Evolutionary conservation across 2,329 filamentous ascomycete species (phyloP).

Genomic region (Aspergillus candidus): DNA sequence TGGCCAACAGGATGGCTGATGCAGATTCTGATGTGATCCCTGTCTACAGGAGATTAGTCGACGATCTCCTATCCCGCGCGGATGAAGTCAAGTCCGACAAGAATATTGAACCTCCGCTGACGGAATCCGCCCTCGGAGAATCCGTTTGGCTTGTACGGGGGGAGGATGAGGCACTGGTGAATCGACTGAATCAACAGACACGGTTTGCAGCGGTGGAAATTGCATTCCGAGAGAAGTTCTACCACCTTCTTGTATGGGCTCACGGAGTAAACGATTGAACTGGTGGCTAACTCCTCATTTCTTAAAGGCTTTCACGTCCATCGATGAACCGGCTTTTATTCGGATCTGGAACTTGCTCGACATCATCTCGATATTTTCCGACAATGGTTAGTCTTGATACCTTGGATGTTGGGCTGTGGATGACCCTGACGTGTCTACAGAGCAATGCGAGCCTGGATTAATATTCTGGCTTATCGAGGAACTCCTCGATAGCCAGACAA

Average conservation of each 20-base stretch:
- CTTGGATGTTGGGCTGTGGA: not conserved
- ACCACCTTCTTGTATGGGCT: constrained; percentile 63
- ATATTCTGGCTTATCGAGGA: constrained; percentile 91
- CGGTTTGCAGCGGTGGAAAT: constrained; percentile 70
- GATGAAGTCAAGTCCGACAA: constrained; percentile 52
- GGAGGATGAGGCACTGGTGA: constrained; percentile 14
- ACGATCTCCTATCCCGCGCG: constrained; percentile 55
- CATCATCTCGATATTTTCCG: constrained; percentile 79
- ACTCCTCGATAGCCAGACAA: constrained; percentile 90
- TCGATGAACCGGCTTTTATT: constrained; percentile 71
- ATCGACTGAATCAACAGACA: constrained; percentile 47
- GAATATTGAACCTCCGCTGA: constrained; percentile 67
- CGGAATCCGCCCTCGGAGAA: constrained; percentile 54
- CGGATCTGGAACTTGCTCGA: constrained; percentile 92
- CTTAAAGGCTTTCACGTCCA: constrained; percentile 62
- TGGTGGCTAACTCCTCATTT: constrained; percentile 10
- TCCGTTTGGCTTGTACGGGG: constrained; percentile 34
- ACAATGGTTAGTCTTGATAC: constrained; percentile 57
- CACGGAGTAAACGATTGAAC: not conserved
- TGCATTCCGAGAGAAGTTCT: constrained; percentile 74
- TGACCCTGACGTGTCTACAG: constrained; percentile 26
- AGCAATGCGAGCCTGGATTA: constrained; percentile 67
- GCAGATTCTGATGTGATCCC: constrained; percentile 29
- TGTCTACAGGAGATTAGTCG: constrained; percentile 50
- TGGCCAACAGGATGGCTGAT: constrained; percentile 25